Percentiles rank a stretch among this genome's conserved stretches.
phyloP scores from a whole-genome alignment of 441 rosid genomes.

The Sinapis alba region DNA sequence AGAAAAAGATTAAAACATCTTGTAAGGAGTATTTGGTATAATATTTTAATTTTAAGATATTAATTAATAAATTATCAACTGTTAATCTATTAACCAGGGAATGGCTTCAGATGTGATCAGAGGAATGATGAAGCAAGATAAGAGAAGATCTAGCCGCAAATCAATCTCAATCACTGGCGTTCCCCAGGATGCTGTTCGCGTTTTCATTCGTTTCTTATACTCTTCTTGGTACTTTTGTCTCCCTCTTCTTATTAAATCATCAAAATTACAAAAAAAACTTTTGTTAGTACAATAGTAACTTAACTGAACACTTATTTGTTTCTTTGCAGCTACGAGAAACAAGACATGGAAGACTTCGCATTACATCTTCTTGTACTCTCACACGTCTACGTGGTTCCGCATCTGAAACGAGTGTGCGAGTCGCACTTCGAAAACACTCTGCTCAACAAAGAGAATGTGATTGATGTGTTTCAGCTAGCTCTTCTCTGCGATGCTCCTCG shows the following conservation, averaged over 20 bases:
- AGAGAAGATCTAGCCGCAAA: conserved; percentile 42
- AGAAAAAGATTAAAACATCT: too few relatives aligned
- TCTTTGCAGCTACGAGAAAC: conserved; percentile 61
- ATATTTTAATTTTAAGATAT: background rate
- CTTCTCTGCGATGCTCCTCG: conserved; percentile 85
- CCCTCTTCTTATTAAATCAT: background rate
- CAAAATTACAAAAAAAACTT: background rate
- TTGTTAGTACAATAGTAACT: background rate
- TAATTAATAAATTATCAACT: background rate
- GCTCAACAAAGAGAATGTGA: conserved; percentile 66
- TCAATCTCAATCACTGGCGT: conserved; percentile 73
- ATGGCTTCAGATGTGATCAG: conserved; percentile 81
- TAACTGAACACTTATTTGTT: background rate
- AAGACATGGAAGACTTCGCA: conserved; percentile 69
- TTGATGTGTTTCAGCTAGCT: conserved; percentile 83
- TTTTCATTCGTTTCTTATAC: conserved; percentile 78
- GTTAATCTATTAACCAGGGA: conserved; percentile 48
- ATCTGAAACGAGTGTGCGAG: conserved; percentile 63
- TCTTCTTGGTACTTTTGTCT: conserved; percentile 65
- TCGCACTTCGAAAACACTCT: conserved; percentile 51
- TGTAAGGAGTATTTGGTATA: too few relatives aligned
- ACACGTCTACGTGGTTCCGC: conserved; percentile 70
- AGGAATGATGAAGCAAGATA: conserved; percentile 72
- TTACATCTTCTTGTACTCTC: conserved; percentile 72
- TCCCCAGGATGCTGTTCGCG: conserved; percentile 71